Evolutionary conservation across 176 grass and related monocot species (phyloP).

Genomic region (Rhynchospora pubera): DNA sequence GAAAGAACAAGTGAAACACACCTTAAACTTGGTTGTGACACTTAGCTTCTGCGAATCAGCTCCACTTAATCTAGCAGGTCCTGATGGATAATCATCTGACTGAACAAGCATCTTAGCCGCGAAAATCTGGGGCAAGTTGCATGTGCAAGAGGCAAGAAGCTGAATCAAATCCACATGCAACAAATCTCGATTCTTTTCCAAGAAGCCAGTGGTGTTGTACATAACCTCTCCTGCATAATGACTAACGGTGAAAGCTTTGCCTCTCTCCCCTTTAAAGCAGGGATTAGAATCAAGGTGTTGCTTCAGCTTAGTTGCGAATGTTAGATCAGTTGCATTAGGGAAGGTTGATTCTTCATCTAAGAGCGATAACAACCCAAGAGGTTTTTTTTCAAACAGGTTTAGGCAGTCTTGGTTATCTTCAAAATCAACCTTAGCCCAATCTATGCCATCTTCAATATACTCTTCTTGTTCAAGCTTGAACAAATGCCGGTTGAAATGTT

Average conservation of each 20-base stretch:
- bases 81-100: constrained; percentile 41
- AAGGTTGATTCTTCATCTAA: constrained; percentile 98
- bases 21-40: constrained; percentile 98
- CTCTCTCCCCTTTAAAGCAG: constrained; percentile 93
- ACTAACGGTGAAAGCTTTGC: constrained; percentile 62
- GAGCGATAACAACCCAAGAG: constrained; percentile 87
- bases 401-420: constrained; percentile 92
- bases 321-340: constrained; percentile 92
- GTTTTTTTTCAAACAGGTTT: constrained; percentile 91
- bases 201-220: constrained; percentile 86
- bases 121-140: constrained; percentile 64
- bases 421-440: constrained; percentile 98
- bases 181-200: constrained; percentile 98
- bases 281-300: constrained; percentile 65
- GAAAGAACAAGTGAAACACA: constrained; percentile 15
- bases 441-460: constrained; percentile 95
- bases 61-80: constrained; percentile 58
- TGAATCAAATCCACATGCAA: constrained; percentile 92
- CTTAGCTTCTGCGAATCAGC: constrained; percentile 94
- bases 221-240: constrained; percentile 95
- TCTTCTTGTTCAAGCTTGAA: constrained; percentile 99
- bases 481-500: constrained; percentile 98
- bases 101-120: constrained; percentile 89
- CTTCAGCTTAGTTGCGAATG: constrained; percentile 90
- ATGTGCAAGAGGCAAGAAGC: constrained; percentile 70